Percentiles rank a stretch among this genome's conserved stretches.
Evolutionary conservation across 2,329 filamentous ascomycete genomes (phyloP).

Genomic region (Emmonsiellopsis sp.): DNA sequence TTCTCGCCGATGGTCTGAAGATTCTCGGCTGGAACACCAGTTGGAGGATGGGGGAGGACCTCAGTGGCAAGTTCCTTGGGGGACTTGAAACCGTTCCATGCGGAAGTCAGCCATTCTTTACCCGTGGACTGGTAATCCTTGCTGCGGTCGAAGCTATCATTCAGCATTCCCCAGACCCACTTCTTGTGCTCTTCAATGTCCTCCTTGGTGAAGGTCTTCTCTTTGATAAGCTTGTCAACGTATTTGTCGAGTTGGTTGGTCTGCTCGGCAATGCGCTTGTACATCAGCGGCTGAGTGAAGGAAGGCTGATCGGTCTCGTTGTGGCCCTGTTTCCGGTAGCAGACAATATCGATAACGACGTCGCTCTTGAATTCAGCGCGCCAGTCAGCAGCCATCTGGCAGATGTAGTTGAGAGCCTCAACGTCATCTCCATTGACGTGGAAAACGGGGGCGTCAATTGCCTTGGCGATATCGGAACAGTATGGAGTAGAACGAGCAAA

Average conservation of each 20-base stretch:
- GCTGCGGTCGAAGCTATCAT: conserved; percentile 93
- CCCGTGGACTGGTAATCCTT: conserved; percentile 95
- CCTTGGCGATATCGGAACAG: conserved; percentile 98
- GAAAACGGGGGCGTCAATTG: conserved; percentile 96
- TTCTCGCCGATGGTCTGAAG: conserved; percentile 73
- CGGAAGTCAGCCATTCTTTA: conserved; percentile 97
- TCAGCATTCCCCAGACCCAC: conserved; percentile 99
- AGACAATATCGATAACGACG: conserved; percentile 95
- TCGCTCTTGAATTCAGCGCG: conserved; percentile 98
- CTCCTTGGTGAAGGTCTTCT: conserved; percentile 88
- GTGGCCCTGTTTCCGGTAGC: conserved; percentile 98
- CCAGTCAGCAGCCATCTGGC: conserved; percentile 94
- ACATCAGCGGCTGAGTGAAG: conserved; percentile 99
- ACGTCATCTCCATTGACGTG: conserved; percentile 99
- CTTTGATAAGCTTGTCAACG: conserved; percentile 77
- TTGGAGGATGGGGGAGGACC: conserved; percentile 83
- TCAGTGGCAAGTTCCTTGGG: conserved; percentile 94
- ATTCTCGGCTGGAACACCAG: conserved; percentile 62
- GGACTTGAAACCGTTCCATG: conserved; percentile 99
- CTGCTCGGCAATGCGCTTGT: conserved; percentile 89
- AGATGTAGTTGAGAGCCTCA: conserved; percentile 96
- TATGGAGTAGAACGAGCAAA: conserved; percentile 96
- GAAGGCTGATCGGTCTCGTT: conserved; percentile 99
- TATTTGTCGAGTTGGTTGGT: conserved; percentile 83
- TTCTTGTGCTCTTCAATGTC: conserved; percentile 98